phyloP scores from a whole-genome alignment of 108 stramenopile species.

The Skeletonema grethae region DNA sequence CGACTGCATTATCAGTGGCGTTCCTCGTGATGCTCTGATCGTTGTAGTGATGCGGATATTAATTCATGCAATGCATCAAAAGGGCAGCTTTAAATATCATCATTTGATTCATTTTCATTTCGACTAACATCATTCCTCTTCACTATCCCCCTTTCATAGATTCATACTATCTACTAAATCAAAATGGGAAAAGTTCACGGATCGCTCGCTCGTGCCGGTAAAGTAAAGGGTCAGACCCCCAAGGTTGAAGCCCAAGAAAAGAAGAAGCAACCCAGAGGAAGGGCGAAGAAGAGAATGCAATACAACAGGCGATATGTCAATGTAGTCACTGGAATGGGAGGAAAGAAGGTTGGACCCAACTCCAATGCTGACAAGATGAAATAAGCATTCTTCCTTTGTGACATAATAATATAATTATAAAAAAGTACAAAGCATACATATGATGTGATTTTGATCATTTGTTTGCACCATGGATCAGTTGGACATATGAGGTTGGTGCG shows the following conservation, averaged over 20 bases:
- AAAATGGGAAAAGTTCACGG: slow-evolving; percentile 99
- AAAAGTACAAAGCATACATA: slow-evolving; percentile 2
- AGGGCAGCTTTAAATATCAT: not conserved
- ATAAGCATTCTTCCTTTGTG: slow-evolving; percentile 54
- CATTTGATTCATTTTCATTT: not conserved
- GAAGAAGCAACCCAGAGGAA: slow-evolving; percentile 96
- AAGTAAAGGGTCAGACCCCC: slow-evolving; percentile 99
- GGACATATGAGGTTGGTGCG: too few species aligned
- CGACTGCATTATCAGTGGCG: not conserved
- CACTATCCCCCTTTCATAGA: not conserved
- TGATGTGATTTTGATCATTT: not conserved
- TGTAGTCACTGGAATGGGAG: slow-evolving; percentile 97
- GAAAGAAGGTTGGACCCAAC: slow-evolving; percentile 98
- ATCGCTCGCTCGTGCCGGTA: slow-evolving; percentile 99
- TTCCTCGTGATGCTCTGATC: not conserved
- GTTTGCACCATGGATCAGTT: too few species aligned
- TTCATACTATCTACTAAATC: not conserved
- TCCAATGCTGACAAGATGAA: slow-evolving; percentile 95
- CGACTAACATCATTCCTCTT: not conserved
- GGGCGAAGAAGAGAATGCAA: slow-evolving; percentile 99
- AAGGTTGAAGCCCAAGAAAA: slow-evolving; percentile 96
- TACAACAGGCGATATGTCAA: slow-evolving; percentile 99
- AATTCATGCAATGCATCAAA: not conserved
- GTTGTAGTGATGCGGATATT: not conserved
- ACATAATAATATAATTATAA: slow-evolving; percentile 12